Conservation (phyloP, 805 yeast genomes). For the Cyberlindnera mrakii region DNA sequence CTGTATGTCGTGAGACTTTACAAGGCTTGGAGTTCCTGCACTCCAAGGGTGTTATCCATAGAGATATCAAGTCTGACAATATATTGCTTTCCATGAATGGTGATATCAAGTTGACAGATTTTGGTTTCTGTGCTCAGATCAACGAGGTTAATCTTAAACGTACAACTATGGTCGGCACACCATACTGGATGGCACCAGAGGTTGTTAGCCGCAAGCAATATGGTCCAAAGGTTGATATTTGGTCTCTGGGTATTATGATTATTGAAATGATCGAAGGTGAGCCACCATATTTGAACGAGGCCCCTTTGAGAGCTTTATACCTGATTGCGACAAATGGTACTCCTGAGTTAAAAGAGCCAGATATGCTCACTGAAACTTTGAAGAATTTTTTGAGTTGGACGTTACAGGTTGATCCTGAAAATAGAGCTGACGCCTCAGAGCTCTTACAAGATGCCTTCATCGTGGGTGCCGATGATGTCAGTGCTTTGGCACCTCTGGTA, state of each 20-base stretch:
- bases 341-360: slow-evolving; percentile 88
- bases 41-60: slow-evolving; percentile 86
- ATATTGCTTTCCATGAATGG: slow-evolving; percentile 79
- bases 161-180: slow-evolving; percentile 98
- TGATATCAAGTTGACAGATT: slow-evolving; percentile 89
- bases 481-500: slow-evolving; percentile 65
- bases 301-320: slow-evolving; percentile 89
- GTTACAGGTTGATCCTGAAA: slow-evolving; percentile 87
- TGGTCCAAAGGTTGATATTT: slow-evolving; percentile 94
- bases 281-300: slow-evolving; percentile 95
- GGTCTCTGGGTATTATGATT: slow-evolving; percentile 97
- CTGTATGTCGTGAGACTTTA: slow-evolving; percentile 87
- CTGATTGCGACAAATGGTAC: slow-evolving; percentile 96
- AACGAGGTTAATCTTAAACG: slow-evolving; percentile 79
- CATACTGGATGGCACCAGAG: slow-evolving; percentile 99
- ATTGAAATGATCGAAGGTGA: slow-evolving; percentile 99
- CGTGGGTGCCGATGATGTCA: slow-evolving; percentile 55
- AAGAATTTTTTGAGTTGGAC: slow-evolving; percentile 75
- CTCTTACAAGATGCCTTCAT: slow-evolving; percentile 72
- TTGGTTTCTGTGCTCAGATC: slow-evolving; percentile 93
- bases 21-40: slow-evolving; percentile 84
- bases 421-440: slow-evolving; percentile 86
- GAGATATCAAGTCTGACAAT: slow-evolving; percentile 95
- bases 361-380: slow-evolving; percentile 59
- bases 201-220: slow-evolving; percentile 92